Evolutionary conservation across 2,329 filamentous ascomycete genomes (phyloP).

Genomic region (Sarocladium brachiariae): DNA sequence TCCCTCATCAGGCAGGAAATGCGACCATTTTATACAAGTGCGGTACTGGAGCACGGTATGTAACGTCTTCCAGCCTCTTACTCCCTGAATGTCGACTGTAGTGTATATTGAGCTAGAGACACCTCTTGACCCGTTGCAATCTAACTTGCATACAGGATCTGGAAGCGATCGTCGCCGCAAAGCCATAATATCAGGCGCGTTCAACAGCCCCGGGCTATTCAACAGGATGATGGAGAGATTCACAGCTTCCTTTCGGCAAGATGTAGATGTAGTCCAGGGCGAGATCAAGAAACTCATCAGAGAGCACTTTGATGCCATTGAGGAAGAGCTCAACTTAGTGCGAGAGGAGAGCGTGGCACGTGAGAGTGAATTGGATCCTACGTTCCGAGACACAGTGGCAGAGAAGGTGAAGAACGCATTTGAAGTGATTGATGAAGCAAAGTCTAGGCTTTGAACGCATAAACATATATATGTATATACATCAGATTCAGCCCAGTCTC

Average conservation of each 20-base stretch:
- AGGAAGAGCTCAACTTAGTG: slow-evolving; percentile 6
- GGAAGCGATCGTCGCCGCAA: slow-evolving; percentile 9
- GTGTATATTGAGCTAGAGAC: too few species aligned
- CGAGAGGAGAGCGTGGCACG: slow-evolving; percentile 5
- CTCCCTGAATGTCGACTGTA: too few species aligned
- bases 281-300: not conserved
- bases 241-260: not conserved
- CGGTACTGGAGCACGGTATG: slow-evolving; percentile 26
- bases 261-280: not conserved
- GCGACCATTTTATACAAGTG: slow-evolving; percentile 25
- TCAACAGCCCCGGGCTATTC: slow-evolving; percentile 5
- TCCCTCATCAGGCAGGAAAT: slow-evolving; percentile 31
- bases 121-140: too few species aligned
- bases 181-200: slow-evolving; percentile 1
- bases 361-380: slow-evolving; percentile 10
- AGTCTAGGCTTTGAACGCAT: too few species aligned
- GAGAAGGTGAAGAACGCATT: not conserved
- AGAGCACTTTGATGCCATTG: slow-evolving; percentile 2
- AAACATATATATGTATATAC: too few species aligned
- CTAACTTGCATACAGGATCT: not conserved
- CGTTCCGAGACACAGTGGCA: slow-evolving; percentile 1
- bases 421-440: too few species aligned
- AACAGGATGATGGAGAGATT: slow-evolving; percentile 2
- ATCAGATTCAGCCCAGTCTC: too few species aligned
- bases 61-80: slow-evolving; percentile 1